Conservation (phyloP, 73 alveolate genomes). For the Paramecium sonneborni region DNA sequence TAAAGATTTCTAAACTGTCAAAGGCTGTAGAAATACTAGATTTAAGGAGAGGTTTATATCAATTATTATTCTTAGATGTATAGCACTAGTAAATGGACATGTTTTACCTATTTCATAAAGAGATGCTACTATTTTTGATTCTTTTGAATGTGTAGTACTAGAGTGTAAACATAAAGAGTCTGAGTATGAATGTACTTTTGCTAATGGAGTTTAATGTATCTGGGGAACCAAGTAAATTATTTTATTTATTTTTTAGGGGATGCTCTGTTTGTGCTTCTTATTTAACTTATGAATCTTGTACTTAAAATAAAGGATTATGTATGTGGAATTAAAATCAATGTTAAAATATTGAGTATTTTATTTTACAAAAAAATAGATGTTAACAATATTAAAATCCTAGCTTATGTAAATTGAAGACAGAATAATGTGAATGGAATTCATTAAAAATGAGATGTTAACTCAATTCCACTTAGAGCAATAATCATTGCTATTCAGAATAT, state of each 20-base stretch:
- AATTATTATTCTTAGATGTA: background rate
- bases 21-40: conserved; percentile 17
- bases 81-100: background rate
- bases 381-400: background rate
- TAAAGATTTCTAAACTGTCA: background rate
- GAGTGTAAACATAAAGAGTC: background rate
- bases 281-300: background rate
- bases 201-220: background rate
- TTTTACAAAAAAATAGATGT: background rate
- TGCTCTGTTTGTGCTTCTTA: background rate
- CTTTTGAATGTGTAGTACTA: background rate
- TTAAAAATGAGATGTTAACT: background rate
- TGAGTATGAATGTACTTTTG: background rate
- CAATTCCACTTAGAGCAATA: background rate
- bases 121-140: background rate
- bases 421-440: background rate
- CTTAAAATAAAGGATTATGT: background rate
- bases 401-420: background rate
- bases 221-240: background rate
- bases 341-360: background rate
- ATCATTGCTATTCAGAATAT: background rate
- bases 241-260: background rate
- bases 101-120: background rate
- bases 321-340: background rate
- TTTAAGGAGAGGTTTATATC: background rate